phyloP scores from a whole-genome alignment of 2,329 filamentous ascomycete genomes.

The Fusarium proliferatum region DNA sequence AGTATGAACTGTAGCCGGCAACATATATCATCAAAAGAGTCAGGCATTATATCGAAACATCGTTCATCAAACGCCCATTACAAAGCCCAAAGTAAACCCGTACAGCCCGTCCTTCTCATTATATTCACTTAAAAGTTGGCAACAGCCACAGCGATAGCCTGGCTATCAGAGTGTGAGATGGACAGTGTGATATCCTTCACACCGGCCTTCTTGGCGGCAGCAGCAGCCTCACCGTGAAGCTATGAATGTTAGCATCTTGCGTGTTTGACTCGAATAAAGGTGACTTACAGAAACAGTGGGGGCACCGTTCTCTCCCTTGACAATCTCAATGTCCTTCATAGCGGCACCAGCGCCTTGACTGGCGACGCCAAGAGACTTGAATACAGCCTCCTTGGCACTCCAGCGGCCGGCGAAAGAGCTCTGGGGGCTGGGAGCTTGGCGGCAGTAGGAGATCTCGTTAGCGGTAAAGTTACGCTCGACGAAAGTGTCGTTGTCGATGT shows the following conservation, averaged over 20 bases:
- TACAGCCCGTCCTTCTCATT: slow-evolving; percentile 20
- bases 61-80: slow-evolving; percentile 44
- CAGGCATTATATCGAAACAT: slow-evolving; percentile 42
- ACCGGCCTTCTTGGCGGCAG: slow-evolving; percentile 85
- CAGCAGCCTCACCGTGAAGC: slow-evolving; percentile 87
- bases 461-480: slow-evolving; percentile 93
- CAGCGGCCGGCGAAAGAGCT: slow-evolving; percentile 95
- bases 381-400: slow-evolving; percentile 98
- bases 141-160: slow-evolving; percentile 94
- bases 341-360: slow-evolving; percentile 90
- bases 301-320: slow-evolving; percentile 81
- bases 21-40: slow-evolving; percentile 37
- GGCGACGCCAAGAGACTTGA: slow-evolving; percentile 92
- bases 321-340: slow-evolving; percentile 94
- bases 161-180: slow-evolving; percentile 94
- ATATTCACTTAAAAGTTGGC: slow-evolving; percentile 72
- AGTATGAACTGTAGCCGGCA: slow-evolving; percentile 19
- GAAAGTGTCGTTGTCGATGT: slow-evolving; percentile 94
- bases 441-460: slow-evolving; percentile 87
- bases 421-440: slow-evolving; percentile 79
- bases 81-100: slow-evolving; percentile 34
- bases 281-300: slow-evolving; percentile 84
- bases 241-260: slow-evolving; percentile 59
- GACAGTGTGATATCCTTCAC: slow-evolving; percentile 91
- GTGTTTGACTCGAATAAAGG: background rate